Conservation (phyloP, 2,329 filamentous ascomycete genomes). For the Aspergillus hiratsukae region DNA sequence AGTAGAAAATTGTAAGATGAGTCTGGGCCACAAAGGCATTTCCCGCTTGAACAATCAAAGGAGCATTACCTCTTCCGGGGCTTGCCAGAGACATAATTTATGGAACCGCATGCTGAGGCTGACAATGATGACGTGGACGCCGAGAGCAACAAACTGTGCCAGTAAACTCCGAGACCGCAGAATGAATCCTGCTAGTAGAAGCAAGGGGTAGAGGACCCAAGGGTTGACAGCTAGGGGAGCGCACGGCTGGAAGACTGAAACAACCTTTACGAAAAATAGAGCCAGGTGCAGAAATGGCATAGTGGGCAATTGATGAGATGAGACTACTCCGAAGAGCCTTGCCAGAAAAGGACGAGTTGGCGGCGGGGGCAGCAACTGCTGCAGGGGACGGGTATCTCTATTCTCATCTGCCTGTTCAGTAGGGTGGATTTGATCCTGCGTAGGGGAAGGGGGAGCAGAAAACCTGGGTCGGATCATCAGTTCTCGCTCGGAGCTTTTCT, state of each 20-base stretch:
- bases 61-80: not conserved
- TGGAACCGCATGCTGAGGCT: conserved; percentile 35
- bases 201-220: conserved; percentile 61
- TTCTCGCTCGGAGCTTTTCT: conserved; percentile 25
- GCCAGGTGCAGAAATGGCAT: conserved; percentile 45
- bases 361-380: conserved; percentile 40
- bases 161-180: conserved; percentile 35
- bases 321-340: conserved; percentile 21
- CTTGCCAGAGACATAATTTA: conserved; percentile 29
- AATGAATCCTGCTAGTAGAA: conserved; percentile 66
- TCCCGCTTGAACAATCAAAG: not conserved
- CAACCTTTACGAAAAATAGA: conserved; percentile 66
- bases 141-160: conserved; percentile 40
- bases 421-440: conserved; percentile 16
- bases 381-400: conserved; percentile 21
- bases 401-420: conserved; percentile 12
- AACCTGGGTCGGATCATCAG: conserved; percentile 30
- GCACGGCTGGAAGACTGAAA: conserved; percentile 63
- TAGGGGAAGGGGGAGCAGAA: conserved; percentile 21
- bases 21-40: not conserved
- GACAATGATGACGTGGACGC: conserved; percentile 47
- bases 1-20: not conserved
- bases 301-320: conserved; percentile 29
- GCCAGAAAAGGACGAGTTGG: conserved; percentile 24
- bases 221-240: conserved; percentile 65